Base-by-base conservation (phyloP, 352 stramenopile genomes). In the Phytophthora quininea region DNA sequence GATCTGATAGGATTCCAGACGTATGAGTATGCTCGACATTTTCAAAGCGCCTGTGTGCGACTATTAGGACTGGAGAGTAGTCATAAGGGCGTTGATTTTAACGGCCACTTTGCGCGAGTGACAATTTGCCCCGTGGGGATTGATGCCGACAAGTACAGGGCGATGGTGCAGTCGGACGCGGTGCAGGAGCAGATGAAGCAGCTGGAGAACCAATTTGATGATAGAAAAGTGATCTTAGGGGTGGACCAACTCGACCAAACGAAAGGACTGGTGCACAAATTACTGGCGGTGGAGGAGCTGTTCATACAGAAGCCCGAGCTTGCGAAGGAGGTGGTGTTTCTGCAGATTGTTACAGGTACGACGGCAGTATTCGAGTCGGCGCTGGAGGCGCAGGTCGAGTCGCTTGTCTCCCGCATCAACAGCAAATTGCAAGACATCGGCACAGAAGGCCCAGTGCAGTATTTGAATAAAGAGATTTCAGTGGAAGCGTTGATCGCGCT, bases 291-390 rank as follows among this genome's bases (percentile, higher is more conserved):
- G 4, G 92, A 98, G 54, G 84, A 97, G 37, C 74, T 97, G 29
- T 93, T 98, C 24, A 94, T 82, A 24, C 62, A 83, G 31, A 86
- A 95, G 46, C 92, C 92, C 0, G 88, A 98, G 53, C 95, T 97
- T 62, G 86, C 92, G 5, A 93, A 95, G 29, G 96, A 99, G 63
- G 91, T 98, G 30, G 94, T 98, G 4, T 89, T 99, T 47, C 75
- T 99, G 35, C 96, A 98, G 72, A 98, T 99, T 54, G 86, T 92
- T 4, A 91, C 83, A 6, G 81, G 81, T 33, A 69, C 80, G 5
- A 62, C 66, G 4, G 70, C 69, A 3, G 71, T 80, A 4, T 79
- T 78, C 24, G 76, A 88, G 46, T 87, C 80, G 10, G 91, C 91
- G 0, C 67, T 98, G 0, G 89, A 86, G 45, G 81, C 88, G 15